Evolutionary conservation across 352 stramenopile species (phyloP), one percentile per base, ranked within the genome.

Genomic region (Globisporangium alternatum): DNA sequence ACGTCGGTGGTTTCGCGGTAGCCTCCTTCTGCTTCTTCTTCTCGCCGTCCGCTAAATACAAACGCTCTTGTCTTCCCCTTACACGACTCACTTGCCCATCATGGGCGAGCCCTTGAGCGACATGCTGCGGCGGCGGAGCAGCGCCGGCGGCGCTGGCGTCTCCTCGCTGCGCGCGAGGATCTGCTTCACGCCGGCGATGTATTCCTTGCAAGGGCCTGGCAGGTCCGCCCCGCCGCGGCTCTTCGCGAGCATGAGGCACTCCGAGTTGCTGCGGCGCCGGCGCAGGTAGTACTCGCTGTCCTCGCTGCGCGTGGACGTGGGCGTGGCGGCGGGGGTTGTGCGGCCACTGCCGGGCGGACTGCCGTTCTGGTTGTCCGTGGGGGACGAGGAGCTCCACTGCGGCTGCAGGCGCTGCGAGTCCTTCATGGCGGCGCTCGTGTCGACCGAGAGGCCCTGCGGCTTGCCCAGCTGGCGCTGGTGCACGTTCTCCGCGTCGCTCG

Each of bases 171-270:
- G 81, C 30, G 86, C 86, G 49, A 95, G 66, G 53, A 93, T 92
- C 64, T 89, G 83, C 80, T 95, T 92, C 60, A 95, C 83, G 58
- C 81, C 88, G 60, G 71, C 86, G 56, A 95, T 95, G 71, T 95
- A 95, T 44, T 95, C 86, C 53, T 91, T 74, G 69, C 86, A 95
- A 28, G 82, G 82, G 2, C 83, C 81, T 0, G 86, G 86, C 4
- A 95, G 72, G 33, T 88, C 71, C 48, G 78, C 66, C 6, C 66
- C 65, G 47, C 76, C 76, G 33, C 75, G 76, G 7, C 72, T 83
- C 68, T 89, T 91, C 9, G 82, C 82, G 0, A 95, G 67, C 52
- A 95, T 67, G 4, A 95, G 68, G 39, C 86, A 95, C 68, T 95
- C 86, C 64, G 82, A 92, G 70, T 93, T 88, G 61, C 77, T 89